phyloP scores from a whole-genome alignment of 2,329 filamentous ascomycete genomes.

The Calonectria ilicicola region DNA sequence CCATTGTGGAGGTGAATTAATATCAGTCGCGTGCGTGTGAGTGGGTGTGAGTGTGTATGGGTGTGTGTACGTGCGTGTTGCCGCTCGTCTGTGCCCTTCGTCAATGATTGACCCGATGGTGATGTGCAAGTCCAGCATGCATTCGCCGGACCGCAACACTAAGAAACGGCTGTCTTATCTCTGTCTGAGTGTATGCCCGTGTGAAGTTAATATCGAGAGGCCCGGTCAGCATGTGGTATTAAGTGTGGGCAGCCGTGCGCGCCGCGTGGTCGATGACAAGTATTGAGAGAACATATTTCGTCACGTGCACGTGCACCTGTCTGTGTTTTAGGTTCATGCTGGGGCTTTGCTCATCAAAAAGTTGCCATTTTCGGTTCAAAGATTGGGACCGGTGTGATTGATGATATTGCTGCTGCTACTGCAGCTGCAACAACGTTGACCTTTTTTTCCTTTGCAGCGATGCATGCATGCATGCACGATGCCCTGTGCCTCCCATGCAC shows the following conservation, averaged over 20 bases:
- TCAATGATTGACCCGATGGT: conserved; percentile 12
- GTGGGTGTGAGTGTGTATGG: conserved; percentile 6
- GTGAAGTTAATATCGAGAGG: background rate
- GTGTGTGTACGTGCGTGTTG: conserved; percentile 4
- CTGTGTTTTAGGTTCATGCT: background rate
- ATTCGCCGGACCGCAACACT: background rate
- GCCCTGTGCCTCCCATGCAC: background rate
- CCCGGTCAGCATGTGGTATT: background rate
- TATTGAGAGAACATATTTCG: background rate
- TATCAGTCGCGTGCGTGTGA: conserved; percentile 10
- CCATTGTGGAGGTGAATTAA: conserved; percentile 16
- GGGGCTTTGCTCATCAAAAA: background rate
- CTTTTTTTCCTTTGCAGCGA: background rate
- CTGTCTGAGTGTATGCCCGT: conserved; percentile 2
- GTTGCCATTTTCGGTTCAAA: background rate
- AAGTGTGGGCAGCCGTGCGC: background rate
- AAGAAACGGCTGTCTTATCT: background rate
- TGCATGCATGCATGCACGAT: background rate
- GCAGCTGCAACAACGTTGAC: background rate
- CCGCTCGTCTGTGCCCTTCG: background rate
- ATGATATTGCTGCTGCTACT: background rate
- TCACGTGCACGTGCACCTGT: background rate
- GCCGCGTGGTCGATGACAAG: background rate
- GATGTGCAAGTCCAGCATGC: conserved; percentile 10
- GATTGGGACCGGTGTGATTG: conserved; percentile 1